These are phyloP conservation scores for Thalassiosira pacifica DNA, from an alignment of 352 stramenopile genomes.

Conservation along the genomic window DNA sequence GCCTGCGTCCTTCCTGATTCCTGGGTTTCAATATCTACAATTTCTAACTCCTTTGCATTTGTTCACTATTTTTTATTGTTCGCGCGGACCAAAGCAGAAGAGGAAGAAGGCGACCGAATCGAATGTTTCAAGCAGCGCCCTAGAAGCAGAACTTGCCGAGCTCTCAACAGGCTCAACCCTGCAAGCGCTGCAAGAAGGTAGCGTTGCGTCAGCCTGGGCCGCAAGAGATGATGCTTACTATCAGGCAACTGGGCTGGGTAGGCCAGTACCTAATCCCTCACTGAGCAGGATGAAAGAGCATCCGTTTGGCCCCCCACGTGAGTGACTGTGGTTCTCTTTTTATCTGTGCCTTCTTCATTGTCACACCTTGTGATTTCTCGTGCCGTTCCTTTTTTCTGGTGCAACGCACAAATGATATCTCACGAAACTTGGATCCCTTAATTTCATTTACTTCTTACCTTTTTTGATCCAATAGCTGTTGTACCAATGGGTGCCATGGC, in stretches of 20 bases:
- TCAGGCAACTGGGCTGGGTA: slow-evolving; percentile 3
- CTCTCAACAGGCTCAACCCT: too few relatives aligned
- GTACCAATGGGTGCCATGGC: background rate
- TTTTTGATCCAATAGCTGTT: background rate
- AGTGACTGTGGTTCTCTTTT: background rate
- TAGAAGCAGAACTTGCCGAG: too few relatives aligned
- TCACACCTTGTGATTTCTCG: too few relatives aligned
- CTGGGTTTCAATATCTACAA: too few relatives aligned
- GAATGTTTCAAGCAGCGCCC: background rate
- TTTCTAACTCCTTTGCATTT: background rate
- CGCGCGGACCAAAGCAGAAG: background rate
- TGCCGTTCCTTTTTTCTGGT: too few relatives aligned
- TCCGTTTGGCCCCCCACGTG: background rate
- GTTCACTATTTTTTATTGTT: too few relatives aligned
- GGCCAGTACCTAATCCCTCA: background rate
- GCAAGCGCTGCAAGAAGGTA: too few relatives aligned
- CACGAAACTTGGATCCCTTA: too few relatives aligned
- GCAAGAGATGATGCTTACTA: background rate
- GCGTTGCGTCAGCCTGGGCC: background rate
- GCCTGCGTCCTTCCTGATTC: too few relatives aligned
- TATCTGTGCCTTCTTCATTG: too few relatives aligned
- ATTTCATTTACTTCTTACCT: too few relatives aligned
- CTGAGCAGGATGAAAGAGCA: background rate
- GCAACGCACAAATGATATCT: too few relatives aligned
- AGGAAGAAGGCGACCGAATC: background rate